Conservation (phyloP, 1,139 yeast genomes). For the Hansenula lynferdii region DNA sequence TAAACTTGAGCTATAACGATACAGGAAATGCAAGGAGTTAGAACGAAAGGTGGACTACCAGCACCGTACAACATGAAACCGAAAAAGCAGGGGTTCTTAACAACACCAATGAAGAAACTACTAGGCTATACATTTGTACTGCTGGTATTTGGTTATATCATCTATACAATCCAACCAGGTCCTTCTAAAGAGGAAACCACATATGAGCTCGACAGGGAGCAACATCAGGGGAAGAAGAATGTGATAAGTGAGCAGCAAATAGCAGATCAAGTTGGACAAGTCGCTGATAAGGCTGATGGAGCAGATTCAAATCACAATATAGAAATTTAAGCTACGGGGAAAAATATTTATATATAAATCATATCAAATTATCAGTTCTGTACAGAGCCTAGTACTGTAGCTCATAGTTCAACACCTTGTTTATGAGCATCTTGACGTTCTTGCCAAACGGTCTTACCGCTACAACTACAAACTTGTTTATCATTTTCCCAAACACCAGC, state of each 20-base stretch:
- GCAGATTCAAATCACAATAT: neutral
- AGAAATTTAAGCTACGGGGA: neutral
- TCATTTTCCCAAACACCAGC: slow-evolving; percentile 98
- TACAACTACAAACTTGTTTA: slow-evolving; percentile 88
- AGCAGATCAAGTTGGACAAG: neutral
- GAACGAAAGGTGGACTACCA: slow-evolving; percentile 17
- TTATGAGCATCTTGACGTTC: slow-evolving; percentile 72
- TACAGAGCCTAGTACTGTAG: too few relatives aligned
- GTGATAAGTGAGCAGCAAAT: neutral
- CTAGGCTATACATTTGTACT: slow-evolving; percentile 31
- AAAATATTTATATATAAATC: too few relatives aligned
- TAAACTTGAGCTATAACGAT: neutral
- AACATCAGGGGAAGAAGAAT: neutral
- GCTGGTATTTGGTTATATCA: slow-evolving; percentile 24
- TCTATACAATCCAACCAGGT: slow-evolving; percentile 24
- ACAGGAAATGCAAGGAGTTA: slow-evolving; percentile 2
- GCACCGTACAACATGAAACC: slow-evolving; percentile 21
- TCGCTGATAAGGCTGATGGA: neutral
- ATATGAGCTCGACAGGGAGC: slow-evolving; percentile 7
- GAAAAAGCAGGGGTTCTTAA: slow-evolving; percentile 23
- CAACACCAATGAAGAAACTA: slow-evolving; percentile 41
- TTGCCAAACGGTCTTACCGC: slow-evolving; percentile 96
- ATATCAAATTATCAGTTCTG: neutral
- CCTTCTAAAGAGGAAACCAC: slow-evolving; percentile 13
- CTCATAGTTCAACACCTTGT: slow-evolving; percentile 40